Conservation (phyloP, 768 basidiomycete genomes). For the Pleurotus giganteus region DNA sequence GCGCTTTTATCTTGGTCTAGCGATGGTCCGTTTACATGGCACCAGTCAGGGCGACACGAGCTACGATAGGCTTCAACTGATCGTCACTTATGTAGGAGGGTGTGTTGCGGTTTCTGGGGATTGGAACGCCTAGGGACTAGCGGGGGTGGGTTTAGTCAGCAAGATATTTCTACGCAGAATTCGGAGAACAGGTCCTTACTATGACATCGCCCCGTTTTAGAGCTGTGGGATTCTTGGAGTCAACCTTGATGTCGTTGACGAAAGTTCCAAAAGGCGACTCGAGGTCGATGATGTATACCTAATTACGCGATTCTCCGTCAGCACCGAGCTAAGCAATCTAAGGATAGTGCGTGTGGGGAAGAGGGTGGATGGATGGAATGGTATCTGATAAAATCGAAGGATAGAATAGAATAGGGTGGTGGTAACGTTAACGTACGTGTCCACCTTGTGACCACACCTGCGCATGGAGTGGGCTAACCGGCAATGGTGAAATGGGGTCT, state of each 20-base stretch:
- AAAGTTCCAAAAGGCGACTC: slow-evolving; percentile 46
- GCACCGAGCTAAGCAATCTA: slow-evolving; percentile 8
- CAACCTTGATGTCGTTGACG: slow-evolving; percentile 41
- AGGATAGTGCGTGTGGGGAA: background rate
- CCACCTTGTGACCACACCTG: slow-evolving; percentile 44
- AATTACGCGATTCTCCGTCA: background rate
- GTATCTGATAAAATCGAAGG: too few relatives aligned
- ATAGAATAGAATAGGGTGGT: too few relatives aligned
- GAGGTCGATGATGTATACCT: slow-evolving; percentile 48
- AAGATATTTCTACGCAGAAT: slow-evolving; percentile 11
- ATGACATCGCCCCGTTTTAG: slow-evolving; percentile 43
- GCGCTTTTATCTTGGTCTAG: too few relatives aligned
- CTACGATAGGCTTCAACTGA: slow-evolving; percentile 45
- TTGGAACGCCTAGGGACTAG: slow-evolving; percentile 39
- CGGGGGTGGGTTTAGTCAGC: slow-evolving; percentile 4
- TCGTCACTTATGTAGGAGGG: slow-evolving; percentile 37
- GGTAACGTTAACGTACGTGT: slow-evolving; percentile 27
- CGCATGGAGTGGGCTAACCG: slow-evolving; percentile 41
- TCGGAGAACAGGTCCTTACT: slow-evolving; percentile 26
- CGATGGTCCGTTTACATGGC: slow-evolving; percentile 13
- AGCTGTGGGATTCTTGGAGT: slow-evolving; percentile 25
- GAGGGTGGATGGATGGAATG: background rate
- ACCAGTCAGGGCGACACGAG: slow-evolving; percentile 34
- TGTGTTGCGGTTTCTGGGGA: slow-evolving; percentile 37
- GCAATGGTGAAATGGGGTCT: slow-evolving; percentile 33